Evolutionary conservation across 176 grass and related monocot species (phyloP).

Genomic region (Guadua angustifolia): DNA sequence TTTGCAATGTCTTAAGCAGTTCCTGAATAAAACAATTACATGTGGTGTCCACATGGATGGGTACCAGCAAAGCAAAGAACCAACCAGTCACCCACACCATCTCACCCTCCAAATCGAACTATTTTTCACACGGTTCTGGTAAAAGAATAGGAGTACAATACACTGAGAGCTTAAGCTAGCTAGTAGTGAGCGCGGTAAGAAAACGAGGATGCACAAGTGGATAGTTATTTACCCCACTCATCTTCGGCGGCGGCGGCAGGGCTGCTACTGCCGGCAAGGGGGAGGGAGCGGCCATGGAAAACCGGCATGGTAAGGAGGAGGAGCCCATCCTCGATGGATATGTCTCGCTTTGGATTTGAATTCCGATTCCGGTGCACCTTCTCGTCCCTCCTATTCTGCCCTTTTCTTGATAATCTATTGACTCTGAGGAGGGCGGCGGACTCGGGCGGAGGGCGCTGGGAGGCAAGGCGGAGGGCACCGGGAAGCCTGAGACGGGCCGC

Average conservation of each 20-base stretch:
- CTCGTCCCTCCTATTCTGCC: neutral
- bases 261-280: neutral
- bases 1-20: neutral
- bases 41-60: neutral
- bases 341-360: neutral
- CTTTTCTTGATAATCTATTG: neutral
- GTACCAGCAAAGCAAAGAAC: too few relatives aligned
- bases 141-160: neutral
- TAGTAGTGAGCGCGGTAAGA: neutral
- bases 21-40: neutral
- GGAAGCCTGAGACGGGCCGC: too few relatives aligned
- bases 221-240: constrained; percentile 44
- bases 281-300: constrained; percentile 30
- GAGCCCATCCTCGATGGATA: constrained; percentile 11
- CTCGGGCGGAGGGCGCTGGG: too few relatives aligned
- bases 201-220: neutral
- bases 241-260: neutral
- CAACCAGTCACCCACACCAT: neutral
- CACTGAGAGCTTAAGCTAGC: neutral
- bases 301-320: neutral
- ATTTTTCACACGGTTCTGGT: neutral
- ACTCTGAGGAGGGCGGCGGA: too few relatives aligned
- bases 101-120: neutral
- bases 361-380: neutral
- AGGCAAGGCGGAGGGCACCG: too few relatives aligned